These are phyloP conservation scores for Pneumocystis murina DNA, from an alignment of 1,139 yeast species.

Conservation along the genomic window DNA sequence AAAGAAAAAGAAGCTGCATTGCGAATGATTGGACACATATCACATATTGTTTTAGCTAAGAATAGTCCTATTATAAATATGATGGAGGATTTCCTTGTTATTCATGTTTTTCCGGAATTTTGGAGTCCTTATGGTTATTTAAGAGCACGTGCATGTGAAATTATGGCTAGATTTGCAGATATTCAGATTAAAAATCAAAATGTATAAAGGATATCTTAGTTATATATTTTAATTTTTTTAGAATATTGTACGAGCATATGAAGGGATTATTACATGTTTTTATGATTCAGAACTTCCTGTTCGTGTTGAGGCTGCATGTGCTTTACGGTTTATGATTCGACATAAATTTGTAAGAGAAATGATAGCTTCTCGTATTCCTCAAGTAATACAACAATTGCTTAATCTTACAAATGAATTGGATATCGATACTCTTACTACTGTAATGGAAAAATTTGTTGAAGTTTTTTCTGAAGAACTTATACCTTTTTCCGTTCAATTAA, in stretches of 20 bases:
- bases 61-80: slow-evolving; percentile 47
- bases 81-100: slow-evolving; percentile 54
- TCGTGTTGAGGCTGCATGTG: slow-evolving; percentile 68
- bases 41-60: slow-evolving; percentile 41
- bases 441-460: slow-evolving; percentile 93
- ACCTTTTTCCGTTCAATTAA: slow-evolving; percentile 83
- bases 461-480: slow-evolving; percentile 74
- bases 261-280: slow-evolving; percentile 53
- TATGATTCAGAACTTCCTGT: slow-evolving; percentile 51
- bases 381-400: slow-evolving; percentile 67
- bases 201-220: not conserved
- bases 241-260: slow-evolving; percentile 41
- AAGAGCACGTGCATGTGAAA: slow-evolving; percentile 73
- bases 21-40: slow-evolving; percentile 59
- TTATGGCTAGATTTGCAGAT: slow-evolving; percentile 55
- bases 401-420: slow-evolving; percentile 70
- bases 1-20: slow-evolving; percentile 66
- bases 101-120: slow-evolving; percentile 60
- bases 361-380: slow-evolving; percentile 52
- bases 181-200: slow-evolving; percentile 35
- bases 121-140: slow-evolving; percentile 52
- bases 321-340: slow-evolving; percentile 63
- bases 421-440: slow-evolving; percentile 72
- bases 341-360: slow-evolving; percentile 54
- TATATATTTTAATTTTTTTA: slow-evolving; percentile 16